These are phyloP conservation scores for Ciborinia camelliae DNA, from an alignment of 2,329 filamentous ascomycete species.

Conservation along the genomic window DNA sequence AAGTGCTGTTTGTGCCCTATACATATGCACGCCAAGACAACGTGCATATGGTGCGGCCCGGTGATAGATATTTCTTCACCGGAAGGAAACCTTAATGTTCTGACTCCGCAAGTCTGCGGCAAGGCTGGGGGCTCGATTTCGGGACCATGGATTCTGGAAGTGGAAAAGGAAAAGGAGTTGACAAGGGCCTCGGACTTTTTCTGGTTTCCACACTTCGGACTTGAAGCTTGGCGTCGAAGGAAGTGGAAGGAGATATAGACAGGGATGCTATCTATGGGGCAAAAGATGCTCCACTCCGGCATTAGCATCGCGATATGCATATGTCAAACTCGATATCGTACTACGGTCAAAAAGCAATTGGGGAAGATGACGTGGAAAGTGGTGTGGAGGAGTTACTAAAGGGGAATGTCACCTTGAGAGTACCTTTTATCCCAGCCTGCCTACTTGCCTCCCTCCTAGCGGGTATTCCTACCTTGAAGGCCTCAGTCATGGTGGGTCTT, in stretches of 20 bases:
- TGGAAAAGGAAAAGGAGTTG: too few species aligned
- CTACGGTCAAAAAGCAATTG: background rate
- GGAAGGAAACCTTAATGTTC: too few species aligned
- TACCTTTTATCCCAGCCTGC: background rate
- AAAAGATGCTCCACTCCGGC: background rate
- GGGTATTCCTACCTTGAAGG: too few species aligned
- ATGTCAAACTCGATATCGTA: background rate
- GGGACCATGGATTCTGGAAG: too few species aligned
- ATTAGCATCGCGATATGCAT: background rate
- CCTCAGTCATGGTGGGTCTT: background rate
- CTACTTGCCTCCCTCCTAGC: background rate
- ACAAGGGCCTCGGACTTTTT: background rate
- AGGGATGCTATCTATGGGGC: background rate
- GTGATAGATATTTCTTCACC: background rate
- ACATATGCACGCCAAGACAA: background rate
- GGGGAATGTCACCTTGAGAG: background rate
- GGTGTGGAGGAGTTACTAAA: background rate
- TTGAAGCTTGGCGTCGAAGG: background rate
- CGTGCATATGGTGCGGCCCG: background rate
- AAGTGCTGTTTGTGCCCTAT: background rate
- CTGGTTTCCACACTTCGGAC: background rate
- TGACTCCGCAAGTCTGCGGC: background rate
- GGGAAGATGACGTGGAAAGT: conserved; percentile 1
- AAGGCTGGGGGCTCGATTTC: background rate
- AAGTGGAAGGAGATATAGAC: background rate